Conservation (phyloP, 805 yeast species). For the Sugiyamaella smithiae region DNA sequence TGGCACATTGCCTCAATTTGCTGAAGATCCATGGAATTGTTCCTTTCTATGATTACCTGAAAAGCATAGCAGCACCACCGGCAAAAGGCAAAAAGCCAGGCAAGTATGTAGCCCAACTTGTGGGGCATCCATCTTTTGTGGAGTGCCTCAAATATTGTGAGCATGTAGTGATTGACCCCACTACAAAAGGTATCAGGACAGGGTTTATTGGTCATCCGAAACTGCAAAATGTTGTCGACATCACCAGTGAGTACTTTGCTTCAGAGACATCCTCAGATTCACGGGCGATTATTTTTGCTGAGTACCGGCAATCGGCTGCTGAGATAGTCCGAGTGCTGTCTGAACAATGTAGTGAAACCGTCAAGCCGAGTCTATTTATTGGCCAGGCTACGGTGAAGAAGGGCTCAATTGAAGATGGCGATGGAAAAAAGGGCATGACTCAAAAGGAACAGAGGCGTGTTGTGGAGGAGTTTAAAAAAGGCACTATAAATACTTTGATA, state of each 20-base stretch:
- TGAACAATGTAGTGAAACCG: conserved; percentile 35
- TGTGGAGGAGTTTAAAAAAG: conserved; percentile 68
- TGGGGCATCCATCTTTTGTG: conserved; percentile 47
- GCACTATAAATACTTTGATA: conserved; percentile 71
- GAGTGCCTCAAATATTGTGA: conserved; percentile 10
- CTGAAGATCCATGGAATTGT: conserved; percentile 78
- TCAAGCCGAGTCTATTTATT: conserved; percentile 78
- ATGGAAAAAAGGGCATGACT: conserved; percentile 50
- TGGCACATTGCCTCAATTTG: conserved; percentile 53
- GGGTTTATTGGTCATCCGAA: conserved; percentile 67
- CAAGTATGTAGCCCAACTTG: conserved; percentile 66
- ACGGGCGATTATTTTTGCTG: conserved; percentile 84
- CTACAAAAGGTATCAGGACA: conserved; percentile 28
- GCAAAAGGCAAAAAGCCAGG: conserved; percentile 22
- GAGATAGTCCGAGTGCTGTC: conserved; percentile 68
- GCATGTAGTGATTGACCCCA: conserved; percentile 16
- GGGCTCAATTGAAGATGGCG: conserved; percentile 10
- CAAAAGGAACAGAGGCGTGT: conserved; percentile 84
- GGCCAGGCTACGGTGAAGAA: conserved; percentile 55
- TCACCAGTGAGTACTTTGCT: conserved; percentile 54
- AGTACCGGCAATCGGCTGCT: conserved; percentile 82
- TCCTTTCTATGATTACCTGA: conserved; percentile 65
- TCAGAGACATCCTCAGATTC: conserved; percentile 34
- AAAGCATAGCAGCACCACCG: conserved; percentile 45
- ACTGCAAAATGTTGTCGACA: conserved; percentile 54